Percentiles rank a stretch among this genome's conserved stretches.
These are phyloP conservation scores for Neltuma alba DNA, from an alignment of 306 rosid species.

Conservation along the genomic window DNA sequence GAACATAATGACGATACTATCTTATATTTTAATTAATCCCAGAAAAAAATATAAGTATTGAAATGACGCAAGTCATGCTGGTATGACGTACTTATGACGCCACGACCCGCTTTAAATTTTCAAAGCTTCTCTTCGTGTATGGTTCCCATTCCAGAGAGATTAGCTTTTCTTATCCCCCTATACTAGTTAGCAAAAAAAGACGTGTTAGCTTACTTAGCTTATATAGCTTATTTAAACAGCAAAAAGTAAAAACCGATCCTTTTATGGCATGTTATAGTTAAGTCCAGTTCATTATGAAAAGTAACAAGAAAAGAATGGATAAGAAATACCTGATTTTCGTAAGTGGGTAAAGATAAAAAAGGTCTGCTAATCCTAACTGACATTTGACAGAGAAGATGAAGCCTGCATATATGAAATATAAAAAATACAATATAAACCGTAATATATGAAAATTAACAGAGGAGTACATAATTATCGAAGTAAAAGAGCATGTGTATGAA, in stretches of 20 bases:
- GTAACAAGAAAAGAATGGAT: not conserved
- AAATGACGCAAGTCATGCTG: not conserved
- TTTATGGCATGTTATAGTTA: conserved; percentile 23
- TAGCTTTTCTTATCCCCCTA: not conserved
- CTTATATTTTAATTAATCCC: not conserved
- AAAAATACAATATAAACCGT: too few relatives aligned
- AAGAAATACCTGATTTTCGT: not conserved
- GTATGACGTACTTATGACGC: conserved; percentile 11
- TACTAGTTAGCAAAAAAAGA: not conserved
- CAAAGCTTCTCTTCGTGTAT: not conserved
- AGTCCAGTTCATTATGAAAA: not conserved
- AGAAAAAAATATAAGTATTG: not conserved
- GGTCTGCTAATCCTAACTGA: not conserved
- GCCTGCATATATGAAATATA: not conserved
- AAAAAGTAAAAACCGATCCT: not conserved
- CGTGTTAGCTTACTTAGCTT: not conserved
- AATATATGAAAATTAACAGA: too few relatives aligned
- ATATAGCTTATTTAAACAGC: conserved; percentile 6
- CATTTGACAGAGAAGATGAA: not conserved
- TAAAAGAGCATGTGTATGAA: too few relatives aligned
- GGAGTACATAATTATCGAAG: too few relatives aligned
- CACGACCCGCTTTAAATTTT: not conserved
- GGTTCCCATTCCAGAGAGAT: not conserved
- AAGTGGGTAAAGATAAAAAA: not conserved
- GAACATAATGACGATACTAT: not conserved